Conservation (phyloP, 306 rosid genomes). For the Citrullus colocynthis region DNA sequence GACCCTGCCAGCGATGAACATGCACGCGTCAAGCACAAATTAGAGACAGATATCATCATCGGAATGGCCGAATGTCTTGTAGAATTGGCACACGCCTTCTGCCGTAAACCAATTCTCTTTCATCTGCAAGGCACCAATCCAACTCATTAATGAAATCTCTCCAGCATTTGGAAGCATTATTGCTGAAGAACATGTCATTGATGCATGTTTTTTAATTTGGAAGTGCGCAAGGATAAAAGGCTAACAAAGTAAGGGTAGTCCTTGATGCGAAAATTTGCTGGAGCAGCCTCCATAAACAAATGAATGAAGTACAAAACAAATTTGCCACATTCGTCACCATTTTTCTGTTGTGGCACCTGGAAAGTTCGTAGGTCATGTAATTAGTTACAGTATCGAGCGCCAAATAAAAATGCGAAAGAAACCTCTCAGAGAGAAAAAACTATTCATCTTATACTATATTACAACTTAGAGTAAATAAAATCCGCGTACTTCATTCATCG, state of each 20-base stretch:
- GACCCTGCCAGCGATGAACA: neutral
- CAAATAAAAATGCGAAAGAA: too few relatives aligned
- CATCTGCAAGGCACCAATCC: conserved; percentile 45
- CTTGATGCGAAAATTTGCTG: conserved; percentile 39
- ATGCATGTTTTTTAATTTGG: neutral
- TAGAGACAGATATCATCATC: conserved; percentile 9
- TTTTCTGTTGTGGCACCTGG: conserved; percentile 77
- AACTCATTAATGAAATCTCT: conserved; percentile 5
- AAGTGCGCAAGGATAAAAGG: neutral
- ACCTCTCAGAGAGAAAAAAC: too few relatives aligned
- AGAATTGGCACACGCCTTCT: conserved; percentile 33
- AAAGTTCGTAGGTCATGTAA: neutral
- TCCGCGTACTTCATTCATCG: too few relatives aligned
- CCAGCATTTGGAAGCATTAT: neutral
- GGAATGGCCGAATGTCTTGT: conserved; percentile 14
- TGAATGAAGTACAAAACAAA: conserved; percentile 63
- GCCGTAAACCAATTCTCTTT: conserved; percentile 45
- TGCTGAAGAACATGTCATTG: neutral
- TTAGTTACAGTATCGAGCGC: neutral
- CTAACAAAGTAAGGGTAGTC: conserved; percentile 68
- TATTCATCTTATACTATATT: too few relatives aligned
- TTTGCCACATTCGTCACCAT: conserved; percentile 58
- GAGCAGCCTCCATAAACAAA: conserved; percentile 45
- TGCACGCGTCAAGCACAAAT: neutral
- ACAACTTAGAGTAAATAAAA: too few relatives aligned